A percentile compares a stretch with the other conserved stretches of the same genome.
phyloP scores from a whole-genome alignment of 108 stramenopile genomes.

The Stephanodiscus triporus region DNA sequence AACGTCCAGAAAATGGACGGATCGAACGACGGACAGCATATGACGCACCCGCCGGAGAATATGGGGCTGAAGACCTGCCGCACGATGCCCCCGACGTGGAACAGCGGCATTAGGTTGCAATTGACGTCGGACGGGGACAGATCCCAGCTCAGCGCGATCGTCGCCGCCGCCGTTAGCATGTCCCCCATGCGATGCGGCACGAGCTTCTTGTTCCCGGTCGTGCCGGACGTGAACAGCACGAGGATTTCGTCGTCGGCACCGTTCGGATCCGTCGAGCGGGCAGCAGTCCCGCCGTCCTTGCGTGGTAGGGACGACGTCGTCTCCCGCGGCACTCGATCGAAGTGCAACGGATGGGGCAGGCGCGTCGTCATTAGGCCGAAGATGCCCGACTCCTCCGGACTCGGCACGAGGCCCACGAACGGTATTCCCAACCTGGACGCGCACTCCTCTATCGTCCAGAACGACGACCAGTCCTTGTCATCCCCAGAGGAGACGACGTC shows the following conservation, averaged over 20 bases:
- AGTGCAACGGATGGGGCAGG: no score
- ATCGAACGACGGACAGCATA: slow-evolving; percentile 67
- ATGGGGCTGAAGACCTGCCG: slow-evolving; percentile 63
- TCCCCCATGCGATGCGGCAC: slow-evolving; percentile 63
- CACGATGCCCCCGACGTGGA: slow-evolving; percentile 60
- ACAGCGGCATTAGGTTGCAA: slow-evolving; percentile 81
- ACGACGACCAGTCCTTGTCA: background rate
- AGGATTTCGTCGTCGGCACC: slow-evolving; percentile 21
- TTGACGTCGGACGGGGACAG: slow-evolving; percentile 60
- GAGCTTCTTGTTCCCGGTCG: slow-evolving; percentile 72
- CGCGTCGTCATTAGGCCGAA: background rate
- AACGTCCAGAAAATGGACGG: slow-evolving; percentile 58
- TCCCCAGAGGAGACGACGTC: no score
- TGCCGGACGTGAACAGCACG: slow-evolving; percentile 76
- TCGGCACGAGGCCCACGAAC: background rate
- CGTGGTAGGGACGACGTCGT: no score
- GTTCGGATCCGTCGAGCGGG: background rate
- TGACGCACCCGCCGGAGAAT: slow-evolving; percentile 61
- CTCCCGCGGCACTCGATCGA: no score
- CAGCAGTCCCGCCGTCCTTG: no score
- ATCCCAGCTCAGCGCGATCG: slow-evolving; percentile 60
- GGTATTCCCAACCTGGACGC: background rate
- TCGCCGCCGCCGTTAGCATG: slow-evolving; percentile 55
- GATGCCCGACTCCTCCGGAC: background rate
- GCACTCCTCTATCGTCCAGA: background rate